phyloP scores from a whole-genome alignment of 345 rosid genomes.

The Salix purpurea region DNA sequence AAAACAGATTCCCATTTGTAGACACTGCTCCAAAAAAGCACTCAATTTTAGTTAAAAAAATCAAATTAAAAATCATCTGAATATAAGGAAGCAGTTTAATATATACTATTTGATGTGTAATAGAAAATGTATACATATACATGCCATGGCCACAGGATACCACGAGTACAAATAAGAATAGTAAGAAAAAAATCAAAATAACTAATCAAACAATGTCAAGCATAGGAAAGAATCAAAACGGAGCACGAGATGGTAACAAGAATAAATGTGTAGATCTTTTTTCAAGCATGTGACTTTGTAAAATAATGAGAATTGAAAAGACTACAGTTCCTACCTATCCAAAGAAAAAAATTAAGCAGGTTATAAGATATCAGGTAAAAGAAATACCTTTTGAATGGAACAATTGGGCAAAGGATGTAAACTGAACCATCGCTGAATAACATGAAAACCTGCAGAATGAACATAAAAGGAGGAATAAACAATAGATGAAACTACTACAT shows the following conservation, averaged over 20 bases:
- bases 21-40: constrained; percentile 46
- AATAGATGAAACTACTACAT: background rate
- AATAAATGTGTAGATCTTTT: background rate
- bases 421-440: constrained; percentile 79
- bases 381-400: constrained; percentile 86
- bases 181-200: background rate
- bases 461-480: background rate
- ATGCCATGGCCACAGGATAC: background rate
- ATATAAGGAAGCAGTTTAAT: background rate
- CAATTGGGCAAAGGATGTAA: constrained; percentile 82
- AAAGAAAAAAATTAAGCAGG: background rate
- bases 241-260: background rate
- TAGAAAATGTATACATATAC: background rate
- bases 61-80: background rate
- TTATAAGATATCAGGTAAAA: background rate
- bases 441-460: constrained; percentile 68
- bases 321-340: background rate
- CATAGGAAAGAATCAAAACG: background rate
- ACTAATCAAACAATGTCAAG: background rate
- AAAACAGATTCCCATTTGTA: constrained; percentile 74
- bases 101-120: background rate
- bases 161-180: background rate
- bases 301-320: background rate
- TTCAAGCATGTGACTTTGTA: constrained; percentile 5
- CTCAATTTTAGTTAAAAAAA: constrained; percentile 11